These are phyloP conservation scores for Collybiopsis confluens DNA, from an alignment of 768 basidiomycete genomes.

Conservation along the genomic window DNA sequence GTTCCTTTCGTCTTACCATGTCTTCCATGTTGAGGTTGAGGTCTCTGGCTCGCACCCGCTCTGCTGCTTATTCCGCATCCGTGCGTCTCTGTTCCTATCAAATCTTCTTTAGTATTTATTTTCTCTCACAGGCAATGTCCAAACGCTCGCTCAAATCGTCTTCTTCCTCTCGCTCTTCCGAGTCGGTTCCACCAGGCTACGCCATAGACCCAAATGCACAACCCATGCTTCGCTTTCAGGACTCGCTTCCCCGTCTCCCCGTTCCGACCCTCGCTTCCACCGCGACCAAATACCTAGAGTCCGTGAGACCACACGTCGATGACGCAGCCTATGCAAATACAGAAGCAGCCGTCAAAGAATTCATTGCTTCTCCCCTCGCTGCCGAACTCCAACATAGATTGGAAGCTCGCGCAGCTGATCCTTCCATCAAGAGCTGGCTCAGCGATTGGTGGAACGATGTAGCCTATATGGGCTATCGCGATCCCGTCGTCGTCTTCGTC, in stretches of 20 bases:
- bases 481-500: slow-evolving; percentile 87
- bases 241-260: slow-evolving; percentile 72
- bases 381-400: slow-evolving; percentile 75
- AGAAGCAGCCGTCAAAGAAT: slow-evolving; percentile 53
- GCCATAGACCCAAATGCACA: slow-evolving; percentile 51
- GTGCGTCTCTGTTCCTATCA: slow-evolving; percentile 5
- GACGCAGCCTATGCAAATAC: slow-evolving; percentile 58
- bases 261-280: slow-evolving; percentile 84
- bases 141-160: slow-evolving; percentile 7
- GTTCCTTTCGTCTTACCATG: not conserved
- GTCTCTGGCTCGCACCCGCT: no score
- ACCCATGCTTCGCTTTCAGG: slow-evolving; percentile 72
- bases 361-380: slow-evolving; percentile 65
- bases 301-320: slow-evolving; percentile 73
- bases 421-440: slow-evolving; percentile 74
- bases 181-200: slow-evolving; percentile 40
- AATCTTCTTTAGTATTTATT: not conserved
- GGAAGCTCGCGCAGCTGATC: slow-evolving; percentile 64
- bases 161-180: slow-evolving; percentile 16
- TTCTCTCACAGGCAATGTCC: not conserved
- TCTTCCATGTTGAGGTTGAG: slow-evolving; percentile 6
- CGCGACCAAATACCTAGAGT: slow-evolving; percentile 82
- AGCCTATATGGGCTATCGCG: slow-evolving; percentile 85
- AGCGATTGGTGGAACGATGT: slow-evolving; percentile 97
- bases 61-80: no score